Evolutionary conservation across 1,284 basidiomycete genomes (phyloP), one percentile per base, ranked within the genome.

Genomic region (Ustilago sp.): DNA sequence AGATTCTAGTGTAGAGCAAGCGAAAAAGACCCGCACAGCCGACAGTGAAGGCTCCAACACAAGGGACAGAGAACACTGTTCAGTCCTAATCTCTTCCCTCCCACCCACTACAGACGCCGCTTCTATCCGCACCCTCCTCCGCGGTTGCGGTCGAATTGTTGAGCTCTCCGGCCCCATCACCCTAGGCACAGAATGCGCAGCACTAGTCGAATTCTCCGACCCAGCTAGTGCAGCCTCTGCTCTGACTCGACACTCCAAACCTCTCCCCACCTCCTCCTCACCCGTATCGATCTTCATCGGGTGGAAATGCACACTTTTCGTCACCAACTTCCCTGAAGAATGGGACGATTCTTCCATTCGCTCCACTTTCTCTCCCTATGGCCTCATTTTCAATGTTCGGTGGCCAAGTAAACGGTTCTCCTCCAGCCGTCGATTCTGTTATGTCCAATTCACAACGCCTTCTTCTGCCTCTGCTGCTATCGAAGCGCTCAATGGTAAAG

Each of bases 371-470:
- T 89, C 59, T 0, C 75, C 95, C 92, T 95, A 93, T 86, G 97
- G 97, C 1, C 89, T 89, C 6, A 90, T 99, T 58, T 93, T 99
- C 68, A 94, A 97, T 76, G 93, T 95, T 13, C 92, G 97, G 19
- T 99, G 96, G 97, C 97, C 97, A 7, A 97, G 94, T 87, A 95
- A 95, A 85, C 95, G 96, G 84, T 96, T 94, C 88, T 95, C 94
- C 85, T 90, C 89, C 61, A 92, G 92, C 1, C 89, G 97, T 32
- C 90, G 97, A 13, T 99, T 99, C 87, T 96, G 94, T 85, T 99
- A 99, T 85, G 89, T 99, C 2, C 95, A 98, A 77, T 98, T 90
- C 85, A 92, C 92, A 0, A 91, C 91, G 28, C 93, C 94, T 0
- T 94, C 93, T 92, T 85, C 88, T 11, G 89, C 92, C 1, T 95